phyloP scores from a whole-genome alignment of 495 filamentous ascomycete species.

The Daldinia caldariorum region DNA sequence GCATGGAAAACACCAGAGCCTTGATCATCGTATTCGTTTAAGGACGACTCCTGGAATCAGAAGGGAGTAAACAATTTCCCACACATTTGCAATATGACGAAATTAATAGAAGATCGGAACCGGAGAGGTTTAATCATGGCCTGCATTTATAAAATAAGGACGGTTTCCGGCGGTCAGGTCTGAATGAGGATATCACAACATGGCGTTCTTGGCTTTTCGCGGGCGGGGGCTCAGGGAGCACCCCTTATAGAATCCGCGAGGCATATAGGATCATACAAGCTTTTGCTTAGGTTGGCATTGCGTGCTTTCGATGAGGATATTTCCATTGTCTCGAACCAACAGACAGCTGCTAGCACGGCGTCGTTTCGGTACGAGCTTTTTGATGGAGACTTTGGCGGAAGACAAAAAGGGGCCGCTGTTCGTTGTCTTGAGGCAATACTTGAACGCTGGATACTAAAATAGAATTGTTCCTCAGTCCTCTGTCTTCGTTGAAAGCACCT shows the following conservation, averaged over 20 bases:
- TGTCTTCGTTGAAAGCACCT: not conserved
- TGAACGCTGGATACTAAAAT: not conserved
- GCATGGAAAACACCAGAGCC: conserved; percentile 41
- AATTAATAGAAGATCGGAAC: conserved; percentile 18
- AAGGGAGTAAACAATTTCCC: not conserved
- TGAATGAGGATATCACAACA: conserved; percentile 24
- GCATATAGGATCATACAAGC: conserved; percentile 25
- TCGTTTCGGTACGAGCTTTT: not conserved
- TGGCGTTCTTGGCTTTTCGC: conserved; percentile 34
- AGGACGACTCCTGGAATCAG: not conserved
- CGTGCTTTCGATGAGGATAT: conserved; percentile 11
- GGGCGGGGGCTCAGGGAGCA: conserved; percentile 11
- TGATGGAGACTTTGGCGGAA: not conserved
- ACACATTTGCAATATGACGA: conserved; percentile 18
- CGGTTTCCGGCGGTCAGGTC: conserved; percentile 6
- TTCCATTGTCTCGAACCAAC: conserved; percentile 3
- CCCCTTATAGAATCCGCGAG: conserved; percentile 12
- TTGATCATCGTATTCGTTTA: conserved; percentile 8
- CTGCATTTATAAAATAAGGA: conserved; percentile 20
- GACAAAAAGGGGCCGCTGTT: not conserved
- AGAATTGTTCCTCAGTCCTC: not conserved
- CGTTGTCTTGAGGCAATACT: not conserved
- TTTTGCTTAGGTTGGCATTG: conserved; percentile 29
- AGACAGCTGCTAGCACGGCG: not conserved
- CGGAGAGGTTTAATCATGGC: conserved; percentile 11